Evolutionary conservation across 306 rosid genomes (phyloP).

Genomic region (Prunus kanzakura): DNA sequence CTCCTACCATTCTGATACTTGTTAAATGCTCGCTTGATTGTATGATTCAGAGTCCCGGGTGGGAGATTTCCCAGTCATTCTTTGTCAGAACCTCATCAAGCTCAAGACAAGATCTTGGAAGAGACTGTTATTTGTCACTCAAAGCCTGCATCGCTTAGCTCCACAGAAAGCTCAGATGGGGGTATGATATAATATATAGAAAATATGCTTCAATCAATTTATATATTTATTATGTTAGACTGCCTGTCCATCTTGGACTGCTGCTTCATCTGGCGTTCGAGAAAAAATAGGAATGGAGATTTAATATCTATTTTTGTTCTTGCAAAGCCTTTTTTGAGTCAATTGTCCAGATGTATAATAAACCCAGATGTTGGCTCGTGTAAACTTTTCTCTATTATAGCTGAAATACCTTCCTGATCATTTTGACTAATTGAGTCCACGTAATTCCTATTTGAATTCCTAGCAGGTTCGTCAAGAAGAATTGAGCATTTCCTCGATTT

Average conservation of each 20-base stretch:
- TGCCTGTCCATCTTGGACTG: not conserved
- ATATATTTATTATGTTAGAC: not conserved
- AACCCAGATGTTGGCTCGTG: not conserved
- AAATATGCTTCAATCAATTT: not conserved
- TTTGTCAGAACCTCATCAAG: slow-evolving; percentile 40
- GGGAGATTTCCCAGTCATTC: slow-evolving; percentile 40
- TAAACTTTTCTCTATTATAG: slow-evolving; percentile 7
- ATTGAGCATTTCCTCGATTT: slow-evolving; percentile 70
- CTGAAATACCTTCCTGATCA: not conserved
- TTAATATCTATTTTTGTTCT: too few species aligned
- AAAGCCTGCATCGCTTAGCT: slow-evolving; percentile 85
- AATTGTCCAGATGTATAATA: not conserved
- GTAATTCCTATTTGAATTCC: slow-evolving; percentile 12
- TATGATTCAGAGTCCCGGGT: slow-evolving; percentile 49
- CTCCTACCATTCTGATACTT: slow-evolving; percentile 6
- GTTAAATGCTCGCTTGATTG: slow-evolving; percentile 26
- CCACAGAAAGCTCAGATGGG: slow-evolving; percentile 91
- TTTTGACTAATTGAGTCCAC: slow-evolving; percentile 12
- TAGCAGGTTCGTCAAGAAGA: slow-evolving; percentile 86
- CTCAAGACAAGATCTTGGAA: slow-evolving; percentile 62
- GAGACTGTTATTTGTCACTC: slow-evolving; percentile 82
- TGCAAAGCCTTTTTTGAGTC: not conserved
- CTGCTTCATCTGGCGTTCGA: not conserved
- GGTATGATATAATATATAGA: slow-evolving; percentile 40
- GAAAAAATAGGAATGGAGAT: not conserved